These are phyloP conservation scores for Pneumocystis jirovecii DNA, from an alignment of 1,139 yeast species.

Conservation along the genomic window DNA sequence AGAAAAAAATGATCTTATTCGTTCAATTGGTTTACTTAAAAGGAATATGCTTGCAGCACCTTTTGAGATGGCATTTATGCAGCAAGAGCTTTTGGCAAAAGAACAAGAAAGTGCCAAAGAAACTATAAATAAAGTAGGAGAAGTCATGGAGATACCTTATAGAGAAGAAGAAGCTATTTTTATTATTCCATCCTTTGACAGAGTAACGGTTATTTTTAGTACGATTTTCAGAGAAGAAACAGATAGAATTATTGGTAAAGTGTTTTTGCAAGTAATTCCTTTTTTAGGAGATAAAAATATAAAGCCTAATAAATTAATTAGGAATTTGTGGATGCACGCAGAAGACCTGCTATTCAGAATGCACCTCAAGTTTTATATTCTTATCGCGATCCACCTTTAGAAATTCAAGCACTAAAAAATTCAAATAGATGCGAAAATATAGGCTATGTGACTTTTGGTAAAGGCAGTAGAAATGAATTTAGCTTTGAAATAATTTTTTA, in stretches of 20 bases:
- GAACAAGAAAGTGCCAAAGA: slow-evolving; percentile 33
- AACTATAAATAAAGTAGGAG: slow-evolving; percentile 25
- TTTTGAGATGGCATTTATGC: slow-evolving; percentile 66
- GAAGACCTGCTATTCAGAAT: slow-evolving; percentile 75
- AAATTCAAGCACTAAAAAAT: slow-evolving; percentile 35
- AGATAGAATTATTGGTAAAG: slow-evolving; percentile 87
- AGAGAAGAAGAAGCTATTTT: slow-evolving; percentile 88
- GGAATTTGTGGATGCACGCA: slow-evolving; percentile 94
- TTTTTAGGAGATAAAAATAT: not conserved
- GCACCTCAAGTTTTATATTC: slow-evolving; percentile 96
- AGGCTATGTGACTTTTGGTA: slow-evolving; percentile 34
- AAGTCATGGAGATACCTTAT: slow-evolving; percentile 63
- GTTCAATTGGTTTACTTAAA: slow-evolving; percentile 37
- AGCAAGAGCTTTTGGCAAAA: slow-evolving; percentile 50
- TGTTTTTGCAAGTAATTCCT: slow-evolving; percentile 51
- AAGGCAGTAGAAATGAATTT: slow-evolving; percentile 50
- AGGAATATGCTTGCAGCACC: slow-evolving; percentile 88
- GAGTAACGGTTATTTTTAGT: slow-evolving; percentile 91
- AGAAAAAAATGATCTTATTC: not conserved
- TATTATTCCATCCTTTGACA: slow-evolving; percentile 82
- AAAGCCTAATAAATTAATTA: not conserved
- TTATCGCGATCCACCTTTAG: slow-evolving; percentile 84
- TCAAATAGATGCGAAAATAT: slow-evolving; percentile 23
- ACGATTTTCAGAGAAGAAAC: slow-evolving; percentile 94
- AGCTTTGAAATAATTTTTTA: not conserved